Conservation (phyloP, 2,329 filamentous ascomycete species). For the Zymoseptoria pseudotritici region DNA sequence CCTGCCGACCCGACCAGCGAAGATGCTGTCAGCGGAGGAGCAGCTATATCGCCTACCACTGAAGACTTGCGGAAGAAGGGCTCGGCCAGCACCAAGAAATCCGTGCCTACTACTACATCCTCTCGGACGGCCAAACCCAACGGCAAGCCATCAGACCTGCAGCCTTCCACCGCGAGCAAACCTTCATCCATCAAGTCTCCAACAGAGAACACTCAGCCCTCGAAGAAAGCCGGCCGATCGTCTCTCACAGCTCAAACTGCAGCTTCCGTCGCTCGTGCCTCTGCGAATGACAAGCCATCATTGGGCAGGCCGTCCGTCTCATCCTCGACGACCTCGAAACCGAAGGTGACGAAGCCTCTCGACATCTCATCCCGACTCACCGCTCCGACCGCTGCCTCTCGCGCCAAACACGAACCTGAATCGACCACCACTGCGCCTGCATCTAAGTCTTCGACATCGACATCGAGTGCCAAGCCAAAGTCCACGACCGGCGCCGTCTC, state of each 20-base stretch:
- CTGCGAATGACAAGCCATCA: constrained; percentile 16
- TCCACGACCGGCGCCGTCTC: constrained; percentile 17
- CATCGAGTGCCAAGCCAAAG: constrained; percentile 25
- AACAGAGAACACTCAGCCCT: constrained; percentile 5
- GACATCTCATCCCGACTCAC: constrained; percentile 60
- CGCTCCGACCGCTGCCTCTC: constrained; percentile 62
- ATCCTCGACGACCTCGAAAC: constrained; percentile 13
- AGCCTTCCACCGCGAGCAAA: constrained; percentile 11
- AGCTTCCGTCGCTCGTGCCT: constrained; percentile 24
- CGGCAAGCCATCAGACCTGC: constrained; percentile 9
- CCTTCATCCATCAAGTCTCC: constrained; percentile 11
- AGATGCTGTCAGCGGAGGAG: constrained; percentile 32
- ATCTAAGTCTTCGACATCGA: constrained; percentile 24
- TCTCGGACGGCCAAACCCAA: constrained; percentile 6
- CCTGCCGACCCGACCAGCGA: constrained; percentile 34
- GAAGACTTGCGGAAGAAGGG: constrained; percentile 23
- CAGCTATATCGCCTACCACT: constrained; percentile 29
- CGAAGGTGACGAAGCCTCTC: constrained; percentile 59
- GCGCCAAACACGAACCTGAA: constrained; percentile 48
- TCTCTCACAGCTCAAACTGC: constrained; percentile 30
- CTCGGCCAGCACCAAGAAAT: background rate
- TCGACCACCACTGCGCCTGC: constrained; percentile 20
- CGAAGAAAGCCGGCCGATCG: constrained; percentile 27
- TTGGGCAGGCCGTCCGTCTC: constrained; percentile 10
- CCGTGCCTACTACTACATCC: constrained; percentile 14